Percentiles rank a stretch among this genome's conserved stretches.
Conservation (phyloP, 495 filamentous ascomycete species). For the Talaromyces liani region DNA sequence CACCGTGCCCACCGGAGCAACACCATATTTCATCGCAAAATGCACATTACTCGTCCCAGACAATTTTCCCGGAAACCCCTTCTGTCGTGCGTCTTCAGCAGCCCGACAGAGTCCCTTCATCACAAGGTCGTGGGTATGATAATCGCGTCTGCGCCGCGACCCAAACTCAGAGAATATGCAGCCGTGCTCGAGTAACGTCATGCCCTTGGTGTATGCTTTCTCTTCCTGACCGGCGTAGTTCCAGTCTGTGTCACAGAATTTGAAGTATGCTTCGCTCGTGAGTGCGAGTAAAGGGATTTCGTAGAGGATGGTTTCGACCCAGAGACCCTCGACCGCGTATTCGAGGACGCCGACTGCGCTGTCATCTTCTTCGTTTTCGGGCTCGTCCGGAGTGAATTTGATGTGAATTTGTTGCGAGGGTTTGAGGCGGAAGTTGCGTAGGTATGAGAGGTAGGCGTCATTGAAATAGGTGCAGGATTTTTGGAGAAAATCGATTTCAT, state of each 20-base stretch:
- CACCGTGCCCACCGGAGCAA: slow-evolving; percentile 82
- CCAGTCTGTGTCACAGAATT: slow-evolving; percentile 89
- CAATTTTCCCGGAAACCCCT: slow-evolving; percentile 60
- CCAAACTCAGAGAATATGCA: slow-evolving; percentile 94
- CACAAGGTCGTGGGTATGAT: slow-evolving; percentile 89
- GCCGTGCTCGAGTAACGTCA: slow-evolving; percentile 66
- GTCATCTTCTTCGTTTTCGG: slow-evolving; percentile 47
- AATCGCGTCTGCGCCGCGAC: slow-evolving; percentile 78
- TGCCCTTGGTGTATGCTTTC: slow-evolving; percentile 70
- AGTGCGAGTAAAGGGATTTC: slow-evolving; percentile 91
- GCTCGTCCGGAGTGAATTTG: slow-evolving; percentile 51
- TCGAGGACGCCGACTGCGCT: slow-evolving; percentile 65
- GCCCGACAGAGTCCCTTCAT: slow-evolving; percentile 75
- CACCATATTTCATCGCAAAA: slow-evolving; percentile 83
- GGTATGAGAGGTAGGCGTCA: slow-evolving; percentile 66
- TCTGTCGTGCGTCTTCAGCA: slow-evolving; percentile 54
- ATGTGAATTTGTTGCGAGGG: slow-evolving; percentile 73
- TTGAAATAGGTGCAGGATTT: slow-evolving; percentile 76
- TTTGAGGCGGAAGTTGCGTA: slow-evolving; percentile 70
- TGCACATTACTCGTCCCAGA: slow-evolving; percentile 95
- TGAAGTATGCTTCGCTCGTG: slow-evolving; percentile 94
- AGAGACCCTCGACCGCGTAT: slow-evolving; percentile 69
- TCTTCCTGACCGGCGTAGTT: slow-evolving; percentile 76
- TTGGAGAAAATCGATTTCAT: slow-evolving; percentile 74
- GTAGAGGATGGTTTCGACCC: slow-evolving; percentile 95